phyloP scores from a whole-genome alignment of 1,284 basidiomycete genomes.

The Cerrena zonata region DNA sequence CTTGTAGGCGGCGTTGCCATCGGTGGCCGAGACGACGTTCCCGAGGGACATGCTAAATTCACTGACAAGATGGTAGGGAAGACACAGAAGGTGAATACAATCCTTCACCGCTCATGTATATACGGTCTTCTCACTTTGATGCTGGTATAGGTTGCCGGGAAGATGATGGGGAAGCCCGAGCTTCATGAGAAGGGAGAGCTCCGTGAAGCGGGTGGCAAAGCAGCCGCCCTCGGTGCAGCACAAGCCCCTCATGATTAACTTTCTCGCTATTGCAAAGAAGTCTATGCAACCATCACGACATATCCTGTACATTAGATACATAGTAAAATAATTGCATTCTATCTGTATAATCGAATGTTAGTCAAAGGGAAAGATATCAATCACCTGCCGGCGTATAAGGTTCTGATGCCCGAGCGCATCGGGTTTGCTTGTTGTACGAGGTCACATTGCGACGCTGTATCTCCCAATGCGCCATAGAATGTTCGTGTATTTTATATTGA shows the following conservation, averaged over 20 bases:
- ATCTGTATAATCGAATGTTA: no score
- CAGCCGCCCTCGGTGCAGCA: conserved; percentile 37
- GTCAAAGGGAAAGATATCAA: no score
- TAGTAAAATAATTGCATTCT: no score
- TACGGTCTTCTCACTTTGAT: not conserved
- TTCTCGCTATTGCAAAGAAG: no score
- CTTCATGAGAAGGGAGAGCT: conserved; percentile 53
- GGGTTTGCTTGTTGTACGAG: no score
- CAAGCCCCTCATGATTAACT: conserved; percentile 37
- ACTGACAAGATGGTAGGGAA: conserved; percentile 52
- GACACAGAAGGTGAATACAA: conserved; percentile 41
- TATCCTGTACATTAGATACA: no score
- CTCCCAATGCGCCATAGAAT: no score
- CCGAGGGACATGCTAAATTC: conserved; percentile 38
- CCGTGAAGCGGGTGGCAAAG: conserved; percentile 48
- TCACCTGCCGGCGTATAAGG: no score
- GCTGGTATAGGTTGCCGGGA: conserved; percentile 41
- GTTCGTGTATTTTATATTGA: no score
- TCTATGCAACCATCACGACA: no score
- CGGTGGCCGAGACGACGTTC: conserved; percentile 36
- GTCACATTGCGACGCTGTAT: no score
- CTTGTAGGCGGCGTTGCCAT: conserved; percentile 38
- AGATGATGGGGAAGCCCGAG: conserved; percentile 41
- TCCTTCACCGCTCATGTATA: not conserved
- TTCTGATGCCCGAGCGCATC: no score